Conservation (phyloP, 768 basidiomycete species). For the Lanmaoa rubissima region DNA sequence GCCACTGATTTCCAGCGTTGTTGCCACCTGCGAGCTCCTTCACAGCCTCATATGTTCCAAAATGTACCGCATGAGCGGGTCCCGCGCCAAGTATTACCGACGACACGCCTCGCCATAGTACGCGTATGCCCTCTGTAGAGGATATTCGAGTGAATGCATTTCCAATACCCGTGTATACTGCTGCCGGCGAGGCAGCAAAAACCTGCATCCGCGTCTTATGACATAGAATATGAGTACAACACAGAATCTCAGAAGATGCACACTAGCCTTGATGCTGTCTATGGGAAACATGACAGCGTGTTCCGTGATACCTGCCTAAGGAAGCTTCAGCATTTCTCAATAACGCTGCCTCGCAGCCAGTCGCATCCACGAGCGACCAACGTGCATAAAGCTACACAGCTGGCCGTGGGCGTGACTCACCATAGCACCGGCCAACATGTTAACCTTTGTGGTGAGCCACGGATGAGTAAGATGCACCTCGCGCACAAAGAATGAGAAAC, state of each 20-base stretch:
- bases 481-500: slow-evolving; percentile 4
- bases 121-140: slow-evolving; percentile 87
- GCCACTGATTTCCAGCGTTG: slow-evolving; percentile 68
- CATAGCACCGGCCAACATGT: slow-evolving; percentile 96
- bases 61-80: slow-evolving; percentile 97
- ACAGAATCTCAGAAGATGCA: background rate
- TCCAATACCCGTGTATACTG: slow-evolving; percentile 85
- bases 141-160: slow-evolving; percentile 92
- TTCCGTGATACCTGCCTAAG: slow-evolving; percentile 95
- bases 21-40: slow-evolving; percentile 93
- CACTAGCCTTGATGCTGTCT: slow-evolving; percentile 93
- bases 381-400: background rate
- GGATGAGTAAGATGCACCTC: slow-evolving; percentile 17
- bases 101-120: slow-evolving; percentile 94
- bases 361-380: background rate
- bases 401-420: slow-evolving; percentile 47
- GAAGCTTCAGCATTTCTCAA: slow-evolving; percentile 15
- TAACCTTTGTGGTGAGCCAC: slow-evolving; percentile 53
- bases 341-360: background rate
- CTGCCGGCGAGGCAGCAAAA: slow-evolving; percentile 79
- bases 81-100: slow-evolving; percentile 96
- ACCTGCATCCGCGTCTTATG: slow-evolving; percentile 98
- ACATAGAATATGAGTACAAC: slow-evolving; percentile 1
- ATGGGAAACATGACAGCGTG: slow-evolving; percentile 99
- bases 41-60: slow-evolving; percentile 91